Evolutionary conservation across 176 grass and related monocot genomes (phyloP).

Genomic region (Pharus latifolius): DNA sequence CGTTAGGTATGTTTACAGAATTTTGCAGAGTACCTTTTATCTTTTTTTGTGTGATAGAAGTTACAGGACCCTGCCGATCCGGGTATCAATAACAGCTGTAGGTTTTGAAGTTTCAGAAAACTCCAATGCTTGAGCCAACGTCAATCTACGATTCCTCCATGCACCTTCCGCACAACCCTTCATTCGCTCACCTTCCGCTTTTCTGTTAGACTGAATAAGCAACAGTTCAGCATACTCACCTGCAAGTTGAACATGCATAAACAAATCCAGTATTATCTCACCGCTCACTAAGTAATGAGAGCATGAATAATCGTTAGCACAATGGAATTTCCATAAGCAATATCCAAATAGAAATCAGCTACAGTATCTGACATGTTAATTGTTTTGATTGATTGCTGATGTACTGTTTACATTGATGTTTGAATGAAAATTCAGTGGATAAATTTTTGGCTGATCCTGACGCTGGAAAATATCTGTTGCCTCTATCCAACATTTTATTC

Average conservation of each 20-base stretch:
- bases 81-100: conserved; percentile 49
- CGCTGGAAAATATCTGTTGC: no score
- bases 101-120: conserved; percentile 52
- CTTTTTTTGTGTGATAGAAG: not conserved
- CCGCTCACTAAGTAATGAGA: not conserved
- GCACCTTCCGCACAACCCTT: conserved; percentile 59
- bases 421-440: no score
- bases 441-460: no score
- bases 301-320: not conserved
- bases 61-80: conserved; percentile 59
- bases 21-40: not conserved
- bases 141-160: conserved; percentile 71
- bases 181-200: conserved; percentile 80
- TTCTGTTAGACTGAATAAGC: conserved; percentile 73
- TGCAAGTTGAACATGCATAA: conserved; percentile 16
- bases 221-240: conserved; percentile 76
- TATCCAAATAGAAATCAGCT: not conserved
- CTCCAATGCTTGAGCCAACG: conserved; percentile 55
- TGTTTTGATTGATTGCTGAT: not conserved
- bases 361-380: not conserved
- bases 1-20: not conserved
- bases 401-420: not conserved
- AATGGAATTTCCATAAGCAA: no score
- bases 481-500: no score
- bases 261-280: conserved; percentile 9